Evolutionary conservation across 208 protist species (phyloP).

Genomic region (Trypanosoma rangeli): DNA sequence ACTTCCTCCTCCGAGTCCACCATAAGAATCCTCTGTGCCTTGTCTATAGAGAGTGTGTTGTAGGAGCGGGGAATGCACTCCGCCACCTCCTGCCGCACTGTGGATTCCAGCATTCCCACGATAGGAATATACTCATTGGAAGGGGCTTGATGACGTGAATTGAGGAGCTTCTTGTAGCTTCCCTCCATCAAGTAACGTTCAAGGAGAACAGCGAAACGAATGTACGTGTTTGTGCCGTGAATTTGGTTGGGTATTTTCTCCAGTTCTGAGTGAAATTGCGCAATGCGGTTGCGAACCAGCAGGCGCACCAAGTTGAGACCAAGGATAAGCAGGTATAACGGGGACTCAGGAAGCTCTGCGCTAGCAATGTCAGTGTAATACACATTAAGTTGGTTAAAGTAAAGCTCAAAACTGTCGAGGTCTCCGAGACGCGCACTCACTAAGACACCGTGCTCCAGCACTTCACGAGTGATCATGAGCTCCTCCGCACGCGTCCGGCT

Average conservation of each 20-base stretch:
- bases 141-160: slow-evolving; percentile 79
- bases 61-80: slow-evolving; percentile 89
- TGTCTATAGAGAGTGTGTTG: slow-evolving; percentile 63
- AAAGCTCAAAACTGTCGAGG: slow-evolving; percentile 76
- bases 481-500: slow-evolving; percentile 80
- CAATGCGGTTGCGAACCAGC: slow-evolving; percentile 82
- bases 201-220: slow-evolving; percentile 85
- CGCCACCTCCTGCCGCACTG: slow-evolving; percentile 90
- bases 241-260: slow-evolving; percentile 84
- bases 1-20: slow-evolving; percentile 69
- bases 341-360: slow-evolving; percentile 69
- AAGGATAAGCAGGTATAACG: slow-evolving; percentile 73
- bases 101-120: slow-evolving; percentile 88
- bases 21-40: slow-evolving; percentile 89
- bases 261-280: slow-evolving; percentile 93
- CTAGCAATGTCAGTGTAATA: slow-evolving; percentile 86
- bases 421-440: slow-evolving; percentile 77
- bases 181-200: slow-evolving; percentile 94
- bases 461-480: slow-evolving; percentile 78
- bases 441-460: slow-evolving; percentile 84
- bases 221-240: slow-evolving; percentile 72
- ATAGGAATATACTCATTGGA: slow-evolving; percentile 90
- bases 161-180: slow-evolving; percentile 92
- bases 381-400: slow-evolving; percentile 85
- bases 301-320: slow-evolving; percentile 91